These are phyloP conservation scores for Clavispora fructus DNA, from an alignment of 805 yeast species.

Conservation along the genomic window DNA sequence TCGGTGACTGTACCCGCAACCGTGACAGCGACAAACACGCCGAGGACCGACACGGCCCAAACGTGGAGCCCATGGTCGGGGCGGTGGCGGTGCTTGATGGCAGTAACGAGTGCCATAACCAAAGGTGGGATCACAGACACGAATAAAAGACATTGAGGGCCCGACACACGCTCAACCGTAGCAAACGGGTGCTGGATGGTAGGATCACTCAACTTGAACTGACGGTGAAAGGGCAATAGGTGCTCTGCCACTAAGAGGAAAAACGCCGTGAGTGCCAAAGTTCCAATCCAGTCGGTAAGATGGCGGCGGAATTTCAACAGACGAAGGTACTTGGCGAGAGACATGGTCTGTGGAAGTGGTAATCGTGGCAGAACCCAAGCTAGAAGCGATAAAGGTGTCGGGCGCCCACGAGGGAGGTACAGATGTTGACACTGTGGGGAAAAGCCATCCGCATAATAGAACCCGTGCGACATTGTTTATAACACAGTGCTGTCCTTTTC, in stretches of 20 bases:
- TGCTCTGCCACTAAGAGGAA: conserved; percentile 28
- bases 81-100: conserved; percentile 4
- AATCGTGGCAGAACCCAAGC: neutral
- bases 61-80: conserved; percentile 15
- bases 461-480: too few relatives aligned
- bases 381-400: neutral
- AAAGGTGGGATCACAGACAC: conserved; percentile 22
- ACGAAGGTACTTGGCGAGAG: conserved; percentile 9
- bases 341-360: conserved; percentile 5
- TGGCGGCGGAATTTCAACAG: conserved; percentile 18
- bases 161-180: conserved; percentile 24
- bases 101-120: conserved; percentile 14
- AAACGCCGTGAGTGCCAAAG: conserved; percentile 17
- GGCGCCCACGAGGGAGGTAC: neutral
- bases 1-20: conserved; percentile 32
- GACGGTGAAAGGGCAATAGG: conserved; percentile 30
- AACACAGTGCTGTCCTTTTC: too few relatives aligned
- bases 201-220: conserved; percentile 27
- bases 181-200: conserved; percentile 35
- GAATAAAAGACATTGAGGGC: conserved; percentile 21
- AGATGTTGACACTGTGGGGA: neutral
- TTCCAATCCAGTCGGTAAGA: conserved; percentile 29
- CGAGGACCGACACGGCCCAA: conserved; percentile 27
- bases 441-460: too few relatives aligned
- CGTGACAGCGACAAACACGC: conserved; percentile 22